Evolutionary conservation across 2,329 filamentous ascomycete species (phyloP).

Genomic region (Fusarium nodosum): DNA sequence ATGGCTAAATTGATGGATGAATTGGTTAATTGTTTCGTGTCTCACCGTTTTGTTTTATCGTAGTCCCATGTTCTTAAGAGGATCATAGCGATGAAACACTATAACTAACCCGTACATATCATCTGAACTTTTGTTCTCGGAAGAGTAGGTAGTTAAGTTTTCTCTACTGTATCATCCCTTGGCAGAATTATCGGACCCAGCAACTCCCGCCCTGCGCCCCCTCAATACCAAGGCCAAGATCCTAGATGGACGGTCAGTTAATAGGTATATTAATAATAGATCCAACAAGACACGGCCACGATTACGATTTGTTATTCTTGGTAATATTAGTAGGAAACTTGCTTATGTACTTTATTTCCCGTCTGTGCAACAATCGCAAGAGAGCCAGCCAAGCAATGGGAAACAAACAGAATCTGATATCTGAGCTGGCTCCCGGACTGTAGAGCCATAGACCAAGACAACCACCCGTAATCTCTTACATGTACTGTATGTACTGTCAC

Average conservation of each 20-base stretch:
- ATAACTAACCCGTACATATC: conserved; percentile 5
- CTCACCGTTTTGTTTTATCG: conserved; percentile 18
- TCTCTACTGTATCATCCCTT: conserved; percentile 29
- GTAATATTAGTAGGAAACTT: neutral
- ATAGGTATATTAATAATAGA: neutral
- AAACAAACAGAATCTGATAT: conserved; percentile 21
- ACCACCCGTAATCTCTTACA: conserved; percentile 6
- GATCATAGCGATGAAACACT: conserved; percentile 25
- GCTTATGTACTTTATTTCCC: neutral
- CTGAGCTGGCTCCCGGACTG: neutral
- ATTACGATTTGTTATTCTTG: neutral
- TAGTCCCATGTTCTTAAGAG: conserved; percentile 13
- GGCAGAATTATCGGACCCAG: conserved; percentile 21
- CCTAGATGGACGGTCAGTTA: conserved; percentile 14
- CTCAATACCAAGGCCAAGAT: conserved; percentile 9
- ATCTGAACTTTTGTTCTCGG: conserved; percentile 20
- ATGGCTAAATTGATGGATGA: conserved; percentile 10
- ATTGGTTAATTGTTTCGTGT: conserved; percentile 13
- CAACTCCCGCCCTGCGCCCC: conserved; percentile 24
- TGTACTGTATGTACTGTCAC: conserved; percentile 1
- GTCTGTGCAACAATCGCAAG: neutral
- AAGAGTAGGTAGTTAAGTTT: neutral
- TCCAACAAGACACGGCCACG: conserved; percentile 29
- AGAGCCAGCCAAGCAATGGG: conserved; percentile 9
- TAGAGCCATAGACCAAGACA: neutral